These are phyloP conservation scores for Ambrosia hybrid DNA, from an alignment of 140 eudicot genomes.

Conservation along the genomic window DNA sequence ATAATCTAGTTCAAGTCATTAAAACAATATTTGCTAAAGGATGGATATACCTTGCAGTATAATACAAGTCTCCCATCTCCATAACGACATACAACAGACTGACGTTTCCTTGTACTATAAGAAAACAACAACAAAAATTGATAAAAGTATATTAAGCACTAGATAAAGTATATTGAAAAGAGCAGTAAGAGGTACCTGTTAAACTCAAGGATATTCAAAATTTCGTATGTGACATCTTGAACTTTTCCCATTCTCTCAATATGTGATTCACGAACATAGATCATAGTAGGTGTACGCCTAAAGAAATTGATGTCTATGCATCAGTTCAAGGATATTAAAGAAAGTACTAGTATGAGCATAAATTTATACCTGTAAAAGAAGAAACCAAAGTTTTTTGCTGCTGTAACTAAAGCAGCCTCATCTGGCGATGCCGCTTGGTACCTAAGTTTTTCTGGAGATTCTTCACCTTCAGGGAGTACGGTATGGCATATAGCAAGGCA, in stretches of 20 bases:
- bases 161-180: slow-evolving; percentile 1
- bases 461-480: slow-evolving; percentile 99
- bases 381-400: slow-evolving; percentile 99
- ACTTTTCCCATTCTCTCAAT: slow-evolving; percentile 81
- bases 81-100: slow-evolving; percentile 94
- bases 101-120: slow-evolving; percentile 94
- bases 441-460: slow-evolving; percentile 82
- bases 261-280: slow-evolving; percentile 90
- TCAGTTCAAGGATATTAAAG: slow-evolving; percentile 8
- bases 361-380: slow-evolving; percentile 76
- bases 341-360: background rate
- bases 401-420: slow-evolving; percentile 96
- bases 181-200: slow-evolving; percentile 50
- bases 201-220: slow-evolving; percentile 85
- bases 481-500: slow-evolving; percentile 99
- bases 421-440: slow-evolving; percentile 99
- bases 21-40: slow-evolving; percentile 14
- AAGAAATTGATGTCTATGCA: slow-evolving; percentile 17
- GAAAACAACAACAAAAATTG: slow-evolving; percentile 11
- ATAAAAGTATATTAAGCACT: slow-evolving; percentile 15
- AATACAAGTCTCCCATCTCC: slow-evolving; percentile 90
- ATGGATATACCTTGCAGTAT: slow-evolving; percentile 77
- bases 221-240: slow-evolving; percentile 73
- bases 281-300: slow-evolving; percentile 89
- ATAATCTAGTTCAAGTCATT: slow-evolving; percentile 10